These are phyloP conservation scores for Raphanus raphanistrum DNA, from an alignment of 345 rosid species.

Conservation along the genomic window DNA sequence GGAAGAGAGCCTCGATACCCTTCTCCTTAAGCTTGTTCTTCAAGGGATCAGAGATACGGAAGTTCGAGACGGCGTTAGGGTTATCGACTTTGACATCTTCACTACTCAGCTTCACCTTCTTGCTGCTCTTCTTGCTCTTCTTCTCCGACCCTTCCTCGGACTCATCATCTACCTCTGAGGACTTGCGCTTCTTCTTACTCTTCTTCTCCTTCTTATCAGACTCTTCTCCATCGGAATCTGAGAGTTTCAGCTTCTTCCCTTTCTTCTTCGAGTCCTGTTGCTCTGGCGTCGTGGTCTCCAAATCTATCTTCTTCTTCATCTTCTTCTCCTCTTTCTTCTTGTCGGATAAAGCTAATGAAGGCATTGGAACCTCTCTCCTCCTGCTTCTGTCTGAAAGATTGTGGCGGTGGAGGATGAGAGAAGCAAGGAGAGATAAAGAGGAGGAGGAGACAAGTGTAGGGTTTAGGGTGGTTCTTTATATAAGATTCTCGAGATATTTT, in stretches of 20 bases:
- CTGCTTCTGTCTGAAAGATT: constrained; percentile 10
- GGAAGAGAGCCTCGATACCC: constrained; percentile 80
- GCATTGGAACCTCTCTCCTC: constrained; percentile 57
- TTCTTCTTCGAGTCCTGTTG: constrained; percentile 46
- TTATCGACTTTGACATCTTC: constrained; percentile 53
- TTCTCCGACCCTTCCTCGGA: constrained; percentile 57
- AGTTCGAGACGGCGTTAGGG: constrained; percentile 67
- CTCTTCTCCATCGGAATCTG: constrained; percentile 37
- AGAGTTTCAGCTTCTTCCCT: constrained; percentile 37
- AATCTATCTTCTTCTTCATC: constrained; percentile 63
- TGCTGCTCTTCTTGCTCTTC: constrained; percentile 54
- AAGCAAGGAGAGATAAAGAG: constrained; percentile 27
- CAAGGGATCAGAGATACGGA: constrained; percentile 68
- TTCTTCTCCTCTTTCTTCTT: constrained; percentile 52
- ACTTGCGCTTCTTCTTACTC: constrained; percentile 67
- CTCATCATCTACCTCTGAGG: constrained; percentile 42
- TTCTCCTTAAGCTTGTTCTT: constrained; percentile 63
- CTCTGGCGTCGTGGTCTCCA: constrained; percentile 40
- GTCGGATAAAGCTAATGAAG: constrained; percentile 49
- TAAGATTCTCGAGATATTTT: not conserved
- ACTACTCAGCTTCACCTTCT: constrained; percentile 41
- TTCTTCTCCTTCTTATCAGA: constrained; percentile 43
- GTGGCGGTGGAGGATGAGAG: constrained; percentile 9
- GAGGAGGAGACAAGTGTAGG: constrained; percentile 17
- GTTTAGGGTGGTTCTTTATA: not conserved